Percentiles rank a stretch among this genome's conserved stretches.
These are phyloP conservation scores for Xenoacremonium recifei DNA, from an alignment of 2,329 filamentous ascomycete genomes.

Conservation along the genomic window DNA sequence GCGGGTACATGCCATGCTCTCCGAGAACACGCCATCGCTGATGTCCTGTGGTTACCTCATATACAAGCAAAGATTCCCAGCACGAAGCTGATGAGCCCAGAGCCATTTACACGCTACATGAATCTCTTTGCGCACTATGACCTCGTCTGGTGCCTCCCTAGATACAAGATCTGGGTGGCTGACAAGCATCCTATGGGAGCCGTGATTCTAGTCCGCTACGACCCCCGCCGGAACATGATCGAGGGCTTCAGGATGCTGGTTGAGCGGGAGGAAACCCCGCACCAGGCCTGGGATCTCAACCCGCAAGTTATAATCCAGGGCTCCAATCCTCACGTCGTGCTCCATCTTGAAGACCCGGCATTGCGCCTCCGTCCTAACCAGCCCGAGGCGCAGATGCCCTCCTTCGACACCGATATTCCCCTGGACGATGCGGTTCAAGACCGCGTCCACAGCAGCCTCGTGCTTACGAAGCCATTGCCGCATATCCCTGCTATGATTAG, in stretches of 20 bases:
- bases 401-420: too few species aligned
- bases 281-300: constrained; percentile 65
- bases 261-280: constrained; percentile 51
- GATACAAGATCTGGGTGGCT: constrained; percentile 81
- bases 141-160: constrained; percentile 80
- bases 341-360: constrained; percentile 75
- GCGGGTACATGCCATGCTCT: constrained; percentile 63
- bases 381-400: too few species aligned
- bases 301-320: constrained; percentile 65
- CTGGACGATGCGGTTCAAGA: too few species aligned
- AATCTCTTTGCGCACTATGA: constrained; percentile 73
- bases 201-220: constrained; percentile 74
- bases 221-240: constrained; percentile 70
- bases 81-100: constrained; percentile 48
- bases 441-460: constrained; percentile 67
- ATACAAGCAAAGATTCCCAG: constrained; percentile 68
- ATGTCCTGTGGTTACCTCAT: constrained; percentile 69
- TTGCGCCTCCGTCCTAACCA: constrained; percentile 51
- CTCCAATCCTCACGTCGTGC: constrained; percentile 67
- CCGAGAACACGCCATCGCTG: constrained; percentile 57
- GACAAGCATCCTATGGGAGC: constrained; percentile 73
- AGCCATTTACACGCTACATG: constrained; percentile 63
- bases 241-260: constrained; percentile 78
- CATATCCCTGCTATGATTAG: too few species aligned
- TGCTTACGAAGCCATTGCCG: constrained; percentile 61